Evolutionary conservation across 345 rosid species (phyloP), one percentile per base, ranked within the genome.

Genomic region (Acer campestre): DNA sequence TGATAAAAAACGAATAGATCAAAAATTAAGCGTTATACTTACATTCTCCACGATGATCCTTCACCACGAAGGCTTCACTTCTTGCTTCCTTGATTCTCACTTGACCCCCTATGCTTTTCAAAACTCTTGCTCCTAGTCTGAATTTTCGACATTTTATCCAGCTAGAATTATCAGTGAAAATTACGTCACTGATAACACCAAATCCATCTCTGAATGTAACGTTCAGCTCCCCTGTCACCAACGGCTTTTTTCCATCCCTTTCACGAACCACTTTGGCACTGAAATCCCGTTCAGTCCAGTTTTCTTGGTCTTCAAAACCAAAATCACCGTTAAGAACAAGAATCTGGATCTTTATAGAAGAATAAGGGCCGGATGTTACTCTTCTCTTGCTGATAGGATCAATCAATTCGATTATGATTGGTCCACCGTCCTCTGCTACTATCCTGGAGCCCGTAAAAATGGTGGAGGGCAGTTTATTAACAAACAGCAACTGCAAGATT

Each of bases 31-130:
- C 27, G 18, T 31, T 51, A 46, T 77, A 83, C 93, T 86, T 86
- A 96, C 99, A 25, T 78, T 89, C 97, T 70, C 99, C 99, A 0
- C 98, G 88, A 48, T 91, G 95, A 79, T 96, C 99, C 86, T 88
- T 91, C 68, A 93, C 97, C 1, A 77, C 62, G 25, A 96, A 92
- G 4, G 93, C 86, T 77, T 84, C 83, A 23, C 97, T 96, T 70
- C 76, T 82, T 12, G 90, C 98, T 78, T 91, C 98, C 63, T 82
- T 78, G n/a, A 91, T 63, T 75, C 79, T 75, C 20, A 82, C 82
- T 69, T 81, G 94, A 61, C 77, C 82, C 7, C 80, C 55, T 63
- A 16, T 27, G 29, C 63, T 90, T 55, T 79, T 86, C 59, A 80
- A 38, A 14, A 82, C 59, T 55, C 75, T 86, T 70, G 90, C 99